Evolutionary conservation across 139 green algal genomes (phyloP).

Genomic region (Closterium sp.): DNA sequence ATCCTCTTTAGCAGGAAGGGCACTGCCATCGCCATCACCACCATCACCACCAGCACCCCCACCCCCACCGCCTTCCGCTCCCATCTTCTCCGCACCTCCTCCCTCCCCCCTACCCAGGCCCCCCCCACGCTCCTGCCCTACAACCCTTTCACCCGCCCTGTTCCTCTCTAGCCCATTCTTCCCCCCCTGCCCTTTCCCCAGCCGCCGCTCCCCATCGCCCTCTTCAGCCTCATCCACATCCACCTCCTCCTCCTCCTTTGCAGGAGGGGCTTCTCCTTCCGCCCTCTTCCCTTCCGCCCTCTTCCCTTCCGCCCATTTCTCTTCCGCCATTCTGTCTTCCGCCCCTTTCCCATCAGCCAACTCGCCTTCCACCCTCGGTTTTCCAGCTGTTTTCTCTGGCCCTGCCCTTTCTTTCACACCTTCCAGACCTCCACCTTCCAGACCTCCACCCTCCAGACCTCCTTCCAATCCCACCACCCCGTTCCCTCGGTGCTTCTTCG

Average conservation of each 20-base stretch:
- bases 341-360: background rate
- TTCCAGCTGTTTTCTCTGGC: background rate
- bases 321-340: no score
- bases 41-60: background rate
- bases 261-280: no score
- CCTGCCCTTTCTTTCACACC: background rate
- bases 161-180: background rate
- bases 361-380: background rate
- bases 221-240: background rate
- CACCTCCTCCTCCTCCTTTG: background rate
- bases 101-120: background rate
- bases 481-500: background rate
- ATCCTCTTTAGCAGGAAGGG: background rate
- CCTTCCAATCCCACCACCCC: background rate
- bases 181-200: background rate
- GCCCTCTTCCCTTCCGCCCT: background rate
- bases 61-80: background rate
- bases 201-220: background rate
- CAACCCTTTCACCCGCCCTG: background rate
- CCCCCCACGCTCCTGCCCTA: background rate
- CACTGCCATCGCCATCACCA: background rate
- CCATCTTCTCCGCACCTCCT: background rate
- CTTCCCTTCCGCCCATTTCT: background rate
- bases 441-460: background rate
- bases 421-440: background rate